These are phyloP conservation scores for Didymella sp. DNA, from an alignment of 2,329 filamentous ascomycete genomes.

Conservation along the genomic window DNA sequence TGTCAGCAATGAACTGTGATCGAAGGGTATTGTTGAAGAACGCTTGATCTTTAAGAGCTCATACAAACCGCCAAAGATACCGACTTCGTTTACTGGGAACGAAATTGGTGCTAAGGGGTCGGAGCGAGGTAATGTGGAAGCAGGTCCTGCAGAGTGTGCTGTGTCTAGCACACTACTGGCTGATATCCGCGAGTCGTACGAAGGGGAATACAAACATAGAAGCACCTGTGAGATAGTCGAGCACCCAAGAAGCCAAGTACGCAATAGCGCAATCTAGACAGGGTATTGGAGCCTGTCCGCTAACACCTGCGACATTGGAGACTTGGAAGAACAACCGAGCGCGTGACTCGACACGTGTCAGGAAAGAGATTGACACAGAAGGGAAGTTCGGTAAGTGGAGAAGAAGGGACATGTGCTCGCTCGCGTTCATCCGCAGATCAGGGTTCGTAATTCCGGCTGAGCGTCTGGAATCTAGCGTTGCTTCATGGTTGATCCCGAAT, in stretches of 20 bases:
- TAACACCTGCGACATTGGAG: conserved; percentile 2
- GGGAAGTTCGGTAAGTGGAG: conserved; percentile 10
- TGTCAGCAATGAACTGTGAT: not conserved
- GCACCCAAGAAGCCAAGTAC: not conserved
- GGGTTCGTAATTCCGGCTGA: not conserved
- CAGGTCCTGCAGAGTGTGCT: conserved; percentile 1
- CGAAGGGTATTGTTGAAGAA: not conserved
- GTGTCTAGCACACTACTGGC: not conserved
- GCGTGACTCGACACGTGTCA: conserved; percentile 4
- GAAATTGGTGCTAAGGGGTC: not conserved
- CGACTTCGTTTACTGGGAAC: not conserved
- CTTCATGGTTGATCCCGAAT: conserved; percentile 8
- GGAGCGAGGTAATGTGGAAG: not conserved
- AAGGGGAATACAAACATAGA: conserved; percentile 6
- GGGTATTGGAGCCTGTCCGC: not conserved
- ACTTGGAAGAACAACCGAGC: conserved; percentile 1
- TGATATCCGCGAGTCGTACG: not conserved
- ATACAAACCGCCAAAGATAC: not conserved
- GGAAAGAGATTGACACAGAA: conserved; percentile 8
- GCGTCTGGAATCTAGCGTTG: not conserved
- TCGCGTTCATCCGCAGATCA: conserved; percentile 7
- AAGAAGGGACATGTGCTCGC: conserved; percentile 1
- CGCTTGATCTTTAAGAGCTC: not conserved
- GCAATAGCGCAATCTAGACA: conserved; percentile 1
- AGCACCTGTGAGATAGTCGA: conserved; percentile 1